Base-by-base conservation (phyloP, 768 basidiomycete species). In the Mycena amicta region DNA sequence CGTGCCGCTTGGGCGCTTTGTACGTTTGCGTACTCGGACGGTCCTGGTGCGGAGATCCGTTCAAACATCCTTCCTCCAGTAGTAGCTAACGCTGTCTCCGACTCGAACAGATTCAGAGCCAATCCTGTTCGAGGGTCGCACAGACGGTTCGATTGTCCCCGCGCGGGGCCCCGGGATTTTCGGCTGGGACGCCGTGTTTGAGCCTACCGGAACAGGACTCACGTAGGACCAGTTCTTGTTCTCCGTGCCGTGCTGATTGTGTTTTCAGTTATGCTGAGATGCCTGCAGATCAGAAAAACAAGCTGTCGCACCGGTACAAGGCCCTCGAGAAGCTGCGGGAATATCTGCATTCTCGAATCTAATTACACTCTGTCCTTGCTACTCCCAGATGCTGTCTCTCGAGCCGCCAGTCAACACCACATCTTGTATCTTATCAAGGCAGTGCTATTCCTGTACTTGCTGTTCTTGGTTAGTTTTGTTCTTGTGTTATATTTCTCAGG, bases 1-100 rank as follows among this genome's bases (percentile, higher is more conserved):
- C 90, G 83, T 56, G 84, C 80, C 13, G 97, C 97, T 0, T 90
- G 89, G 67, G 95, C 96, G 0, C 78, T 98, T 5, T 98, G 96
- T 74, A 98, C 97, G 2, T 98, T 98, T 66, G 96, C 95, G 5
- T 98, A 97, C 70, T 90, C 89, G 37, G 78, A 88, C 0, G 93
- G 94, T 0, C 93, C 95, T 25, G 87, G 84, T 69, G 66, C 22
- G 46, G n/a, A 26, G 58, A 25, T 30, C 52, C 26, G 26, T 41
- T 43, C n/a, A 26, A 27, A 6, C 29, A 27, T 62, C 20, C 16
- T n/a, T 41, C 61, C 16, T n/a, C 46, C 61, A 11, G 20, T 26
- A 33, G 11, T 57, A 2, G 18, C 11, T 40, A 16, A 15, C 29
- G 22, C 27, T 15, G 50, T 41, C 37, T 15, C 16, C 45, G 13